phyloP scores from a whole-genome alignment of 306 rosid genomes.

The Malus domestica region ASM211411v1 NC_041800.1:3246501-3247000 shows the following conservation, averaged over 20 bases:
- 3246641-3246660: not conserved
- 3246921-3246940: slow-evolving; percentile 75
- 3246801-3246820: slow-evolving; percentile 97
- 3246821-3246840: slow-evolving; percentile 83
- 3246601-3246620: not conserved
- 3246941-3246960: not conserved
- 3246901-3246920: slow-evolving; percentile 68
- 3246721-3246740: not conserved
- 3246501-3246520: not conserved
- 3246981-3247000: not conserved
- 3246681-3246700: not conserved
- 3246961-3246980: not conserved
- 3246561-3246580: not conserved
- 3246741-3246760: not conserved
- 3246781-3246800: slow-evolving; percentile 47
- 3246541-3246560: not conserved
- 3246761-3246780: not conserved
- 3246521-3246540: not conserved
- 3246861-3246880: slow-evolving; percentile 51
- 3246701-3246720: not conserved
- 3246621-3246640: not conserved
- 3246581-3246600: not conserved
- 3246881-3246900: slow-evolving; percentile 24
- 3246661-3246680: not conserved
- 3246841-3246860: slow-evolving; percentile 98